Evolutionary conservation across 73 alveolate genomes (phyloP), one percentile per base, ranked within the genome.

Genomic region (Paramecium sexaurelia): DNA sequence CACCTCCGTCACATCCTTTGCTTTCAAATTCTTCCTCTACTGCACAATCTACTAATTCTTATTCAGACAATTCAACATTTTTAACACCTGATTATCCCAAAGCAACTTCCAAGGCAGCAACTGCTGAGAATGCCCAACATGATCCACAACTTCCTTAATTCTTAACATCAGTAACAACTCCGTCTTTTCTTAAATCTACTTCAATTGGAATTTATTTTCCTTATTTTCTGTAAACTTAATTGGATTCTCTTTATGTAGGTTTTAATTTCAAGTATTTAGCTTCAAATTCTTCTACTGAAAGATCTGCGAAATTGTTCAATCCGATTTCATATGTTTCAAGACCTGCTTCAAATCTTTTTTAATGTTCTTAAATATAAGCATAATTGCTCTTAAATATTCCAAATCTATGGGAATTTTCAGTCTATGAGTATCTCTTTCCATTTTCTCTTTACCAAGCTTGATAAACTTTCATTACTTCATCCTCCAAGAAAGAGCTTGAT

Each of bases 1-100:
- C 91, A 78, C 98, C 98, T 66, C 98, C 98, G 56, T 85, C 73
- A 93, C 97, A 95, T 43, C 98, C 98, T 33, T 89, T 92, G 78
- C 92, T 90, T 5, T 51, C 94, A 27, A 29, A 84, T 57, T 35
- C 40, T 17, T 45, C 61, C 6, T 29, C 26, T 6, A 40, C 17
- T 6, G 94, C 57, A 92, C 97, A 94, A 84, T 94, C 97, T 13
- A 94, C 94, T 6, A 94, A 86, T 75, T 94, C 92, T 87, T 94
- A 92, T 92, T 87, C 97, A 7, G 97, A 83, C 2, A 91, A 68
- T 19, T 82, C 85, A 13, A 84, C 69, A 36, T 17, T 27, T 39
- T 36, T 15, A 3, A 27, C 75, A 51, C 92, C 95, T 27, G 33
- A 24, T 39, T 69, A 40, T 27, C 51, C 55, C n/a, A 78, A 37